Conservation (phyloP, 495 filamentous ascomycete species). For the Hyaloscypha bicolor region DNA sequence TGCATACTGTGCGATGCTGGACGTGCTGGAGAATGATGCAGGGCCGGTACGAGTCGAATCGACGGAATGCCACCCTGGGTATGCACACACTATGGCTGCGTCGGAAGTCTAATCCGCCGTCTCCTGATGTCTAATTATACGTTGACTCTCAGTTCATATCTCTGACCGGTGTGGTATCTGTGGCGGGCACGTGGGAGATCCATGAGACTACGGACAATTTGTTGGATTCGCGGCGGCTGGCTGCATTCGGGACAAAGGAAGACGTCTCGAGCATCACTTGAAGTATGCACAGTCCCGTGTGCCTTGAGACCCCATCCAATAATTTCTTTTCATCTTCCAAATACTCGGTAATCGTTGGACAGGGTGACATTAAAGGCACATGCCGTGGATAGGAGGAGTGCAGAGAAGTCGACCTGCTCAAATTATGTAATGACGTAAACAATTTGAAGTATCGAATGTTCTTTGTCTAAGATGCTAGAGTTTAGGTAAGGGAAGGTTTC, state of each 20-base stretch:
- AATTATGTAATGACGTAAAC: background rate
- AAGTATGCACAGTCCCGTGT: slow-evolving; percentile 26
- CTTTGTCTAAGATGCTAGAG: slow-evolving; percentile 2
- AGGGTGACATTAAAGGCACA: background rate
- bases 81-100: slow-evolving; percentile 14
- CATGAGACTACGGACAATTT: slow-evolving; percentile 22
- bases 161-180: slow-evolving; percentile 2
- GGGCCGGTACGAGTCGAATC: slow-evolving; percentile 1
- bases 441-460: background rate
- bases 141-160: slow-evolving; percentile 13
- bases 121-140: slow-evolving; percentile 9
- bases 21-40: slow-evolving; percentile 3
- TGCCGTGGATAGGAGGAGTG: background rate
- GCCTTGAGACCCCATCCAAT: slow-evolving; percentile 6
- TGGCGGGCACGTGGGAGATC: slow-evolving; percentile 23
- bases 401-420: background rate
- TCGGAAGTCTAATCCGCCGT: slow-evolving; percentile 19
- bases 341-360: slow-evolving; percentile 20
- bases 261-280: slow-evolving; percentile 1
- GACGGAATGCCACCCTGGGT: background rate
- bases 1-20: slow-evolving; percentile 7
- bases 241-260: slow-evolving; percentile 26
- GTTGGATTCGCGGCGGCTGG: slow-evolving; percentile 17
- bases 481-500: background rate
- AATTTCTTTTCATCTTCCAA: slow-evolving; percentile 7